A percentile compares a stretch with the other conserved stretches of the same genome.
phyloP scores from a whole-genome alignment of 1,284 basidiomycete genomes.

The Ustilago tritici region DNA sequence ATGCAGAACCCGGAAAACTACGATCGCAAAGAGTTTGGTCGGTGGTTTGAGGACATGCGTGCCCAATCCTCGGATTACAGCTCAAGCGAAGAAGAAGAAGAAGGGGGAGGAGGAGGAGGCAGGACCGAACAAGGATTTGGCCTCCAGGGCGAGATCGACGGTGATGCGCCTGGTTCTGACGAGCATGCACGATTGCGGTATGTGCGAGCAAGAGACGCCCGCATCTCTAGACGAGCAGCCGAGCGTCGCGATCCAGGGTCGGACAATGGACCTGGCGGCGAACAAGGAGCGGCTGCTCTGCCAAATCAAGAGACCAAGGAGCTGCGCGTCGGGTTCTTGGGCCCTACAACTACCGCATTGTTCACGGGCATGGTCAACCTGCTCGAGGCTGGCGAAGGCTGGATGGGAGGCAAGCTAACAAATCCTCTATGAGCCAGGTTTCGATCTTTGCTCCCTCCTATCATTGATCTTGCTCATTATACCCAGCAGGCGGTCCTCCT shows the following conservation, averaged over 20 bases:
- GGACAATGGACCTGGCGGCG: conserved; percentile 13
- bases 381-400: conserved; percentile 63
- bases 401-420: conserved; percentile 58
- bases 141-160: conserved; percentile 18
- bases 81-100: conserved; percentile 33
- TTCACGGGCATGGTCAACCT: conserved; percentile 61
- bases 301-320: conserved; percentile 39
- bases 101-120: conserved; percentile 1
- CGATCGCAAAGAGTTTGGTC: conserved; percentile 41
- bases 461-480: neutral
- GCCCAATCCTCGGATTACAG: conserved; percentile 34
- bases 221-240: conserved; percentile 41
- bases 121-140: conserved; percentile 27
- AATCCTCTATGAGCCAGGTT: conserved; percentile 14
- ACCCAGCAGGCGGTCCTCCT: neutral
- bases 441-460: neutral
- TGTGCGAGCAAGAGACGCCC: conserved; percentile 43
- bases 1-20: conserved; percentile 70
- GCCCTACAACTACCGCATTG: conserved; percentile 53
- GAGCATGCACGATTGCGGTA: conserved; percentile 41
- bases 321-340: conserved; percentile 49
- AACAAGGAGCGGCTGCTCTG: conserved; percentile 37
- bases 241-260: conserved; percentile 26
- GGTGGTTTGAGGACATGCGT: conserved; percentile 47
- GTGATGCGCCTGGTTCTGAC: conserved; percentile 30